Conservation (phyloP, 1,284 basidiomycete species). For the Polyporus tsugae region DNA sequence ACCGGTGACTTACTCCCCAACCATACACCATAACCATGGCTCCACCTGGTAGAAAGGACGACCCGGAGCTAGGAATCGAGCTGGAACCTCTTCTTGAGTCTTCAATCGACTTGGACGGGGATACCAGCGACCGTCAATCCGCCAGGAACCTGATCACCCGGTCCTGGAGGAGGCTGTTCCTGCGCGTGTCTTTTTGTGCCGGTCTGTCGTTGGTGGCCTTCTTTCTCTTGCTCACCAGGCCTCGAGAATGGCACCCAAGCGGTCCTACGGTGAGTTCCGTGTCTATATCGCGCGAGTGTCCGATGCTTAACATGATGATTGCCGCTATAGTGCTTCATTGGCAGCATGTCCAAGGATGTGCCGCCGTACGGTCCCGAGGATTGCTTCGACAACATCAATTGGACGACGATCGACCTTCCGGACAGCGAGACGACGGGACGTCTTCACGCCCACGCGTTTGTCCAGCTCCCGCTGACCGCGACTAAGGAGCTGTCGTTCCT, state of each 20-base stretch:
- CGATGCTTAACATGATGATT: not conserved
- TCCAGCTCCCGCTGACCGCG: not conserved
- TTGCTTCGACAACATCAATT: conserved; percentile 3
- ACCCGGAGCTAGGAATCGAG: conserved; percentile 12
- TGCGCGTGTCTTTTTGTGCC: not conserved
- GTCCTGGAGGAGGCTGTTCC: not conserved
- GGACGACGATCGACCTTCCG: conserved; percentile 5
- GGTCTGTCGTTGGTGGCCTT: conserved; percentile 5
- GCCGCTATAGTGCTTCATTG: not conserved
- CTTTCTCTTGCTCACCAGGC: not conserved
- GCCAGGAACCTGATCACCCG: not conserved
- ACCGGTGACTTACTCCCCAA: not conserved
- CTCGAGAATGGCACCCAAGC: conserved; percentile 2
- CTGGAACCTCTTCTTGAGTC: not conserved
- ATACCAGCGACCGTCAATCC: not conserved
- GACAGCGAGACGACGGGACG: conserved; percentile 4
- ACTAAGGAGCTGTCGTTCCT: conserved; percentile 6
- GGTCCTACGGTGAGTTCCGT: not conserved
- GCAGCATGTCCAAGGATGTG: conserved; percentile 3
- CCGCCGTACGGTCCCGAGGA: not conserved
- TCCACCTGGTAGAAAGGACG: conserved; percentile 45
- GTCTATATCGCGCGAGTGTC: not conserved
- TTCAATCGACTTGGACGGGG: not conserved
- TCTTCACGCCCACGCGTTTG: not conserved
- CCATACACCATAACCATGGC: conserved; percentile 33